Base-by-base conservation (phyloP, 225 moss, liverwort and hornwort genomes). In the Pseudisothecium myosuroides region DNA sequence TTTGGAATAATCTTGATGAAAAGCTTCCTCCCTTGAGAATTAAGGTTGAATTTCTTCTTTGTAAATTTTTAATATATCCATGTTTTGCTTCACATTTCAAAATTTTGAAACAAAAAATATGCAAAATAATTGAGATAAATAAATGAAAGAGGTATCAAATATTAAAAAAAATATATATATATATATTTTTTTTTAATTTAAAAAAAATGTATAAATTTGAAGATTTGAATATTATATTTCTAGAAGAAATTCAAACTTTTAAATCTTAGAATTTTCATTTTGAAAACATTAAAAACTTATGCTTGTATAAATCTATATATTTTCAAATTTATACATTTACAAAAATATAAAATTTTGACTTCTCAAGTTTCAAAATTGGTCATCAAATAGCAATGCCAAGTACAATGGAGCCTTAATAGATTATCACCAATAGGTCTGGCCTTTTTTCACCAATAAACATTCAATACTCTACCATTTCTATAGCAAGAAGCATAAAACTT, bases 21-120 rank as follows among this genome's bases (percentile, higher is more conserved):
- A 34, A 20, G 65, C 11, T 20, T 20, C 1, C 0, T 36, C 6
- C 1, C 20, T 66, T 4, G 0, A 66, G 11, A 3, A 66, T 20
- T 37, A 67, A 19, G 7, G 22, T n/a, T 22, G 21, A 68, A 68
- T n/a, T 68, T 22, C 2, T 1, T 17, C 7, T 31, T 7, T 31
- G 20, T 20, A 11, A 37, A 20, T 1, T 5, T 6, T 67, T 21
- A 6, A 20, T 20, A 37, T 12, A 68, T 22, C 7, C 12, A 68
- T 11, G n/a, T 22, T 22, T n/a, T 68, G 0, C 6, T 22, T 20
- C 11, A 37, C 20, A 66, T 12, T 12, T 37, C 10, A 36, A 36
- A 18, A 9, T 20, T 21, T 18, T 19, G 6, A 11, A 20, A 37
- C 1, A 37, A 1, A 67, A 11, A 37, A 19, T 37, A 7, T 36